Percentiles rank a stretch among this genome's conserved stretches.
phyloP scores from a whole-genome alignment of 2,329 filamentous ascomycete species.

The Gnomoniopsis smithogilvyi region DNA sequence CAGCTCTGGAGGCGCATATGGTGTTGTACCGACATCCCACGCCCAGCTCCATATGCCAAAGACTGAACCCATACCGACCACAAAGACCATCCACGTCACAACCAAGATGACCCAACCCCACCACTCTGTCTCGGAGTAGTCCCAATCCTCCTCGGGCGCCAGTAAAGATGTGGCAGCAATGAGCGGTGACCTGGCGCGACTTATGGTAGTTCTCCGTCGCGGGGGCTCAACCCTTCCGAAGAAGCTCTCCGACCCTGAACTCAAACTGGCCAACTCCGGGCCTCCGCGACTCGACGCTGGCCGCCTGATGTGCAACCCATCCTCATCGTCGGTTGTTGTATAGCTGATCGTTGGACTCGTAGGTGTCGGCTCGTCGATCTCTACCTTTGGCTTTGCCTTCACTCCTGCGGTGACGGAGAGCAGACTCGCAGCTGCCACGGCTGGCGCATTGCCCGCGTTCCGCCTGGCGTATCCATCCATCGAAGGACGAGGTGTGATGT shows the following conservation, averaged over 20 bases:
- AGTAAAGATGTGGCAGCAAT: conserved; percentile 47
- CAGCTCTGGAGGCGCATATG: conserved; percentile 90
- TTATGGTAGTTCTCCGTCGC: conserved; percentile 42
- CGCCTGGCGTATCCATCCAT: conserved; percentile 43
- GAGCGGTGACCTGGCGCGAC: conserved; percentile 57
- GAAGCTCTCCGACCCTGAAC: conserved; percentile 63
- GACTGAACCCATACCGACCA: conserved; percentile 94
- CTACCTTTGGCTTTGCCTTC: conserved; percentile 12
- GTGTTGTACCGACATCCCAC: conserved; percentile 96
- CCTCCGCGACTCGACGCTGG: conserved; percentile 40
- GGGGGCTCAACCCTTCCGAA: conserved; percentile 45
- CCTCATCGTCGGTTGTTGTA: conserved; percentile 83
- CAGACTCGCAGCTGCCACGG: conserved; percentile 16
- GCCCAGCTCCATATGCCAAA: conserved; percentile 97
- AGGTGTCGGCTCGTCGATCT: conserved; percentile 25
- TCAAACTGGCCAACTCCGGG: conserved; percentile 38
- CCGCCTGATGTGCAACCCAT: conserved; percentile 62
- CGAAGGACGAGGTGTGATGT: conserved; percentile 42
- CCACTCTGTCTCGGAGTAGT: conserved; percentile 93
- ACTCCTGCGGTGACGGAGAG: conserved; percentile 1
- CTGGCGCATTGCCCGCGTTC: conserved; percentile 23
- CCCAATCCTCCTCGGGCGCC: conserved; percentile 62
- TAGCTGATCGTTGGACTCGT: conserved; percentile 57
- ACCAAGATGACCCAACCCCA: conserved; percentile 95
- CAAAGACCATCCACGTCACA: conserved; percentile 93